Base-by-base conservation (phyloP, 164 flowering plant species). In the Vitis rotundifolia region DNA sequence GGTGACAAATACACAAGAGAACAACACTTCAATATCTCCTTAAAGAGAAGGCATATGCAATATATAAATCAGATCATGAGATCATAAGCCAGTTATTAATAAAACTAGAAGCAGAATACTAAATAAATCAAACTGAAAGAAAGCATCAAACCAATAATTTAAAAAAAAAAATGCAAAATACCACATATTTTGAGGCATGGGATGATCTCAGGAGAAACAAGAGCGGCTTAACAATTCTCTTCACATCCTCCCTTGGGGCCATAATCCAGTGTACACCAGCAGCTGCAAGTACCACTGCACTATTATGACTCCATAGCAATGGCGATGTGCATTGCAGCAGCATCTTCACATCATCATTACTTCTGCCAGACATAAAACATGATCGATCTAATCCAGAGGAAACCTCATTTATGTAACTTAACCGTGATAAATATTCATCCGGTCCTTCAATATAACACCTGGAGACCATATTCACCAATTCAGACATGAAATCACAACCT, bases 251-350 rank as follows among this genome's bases (percentile, higher is more conserved):
- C 76, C 31, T 84, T 54, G 98, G 89, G 10, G 91, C 89, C 94
- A 93, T 88, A 69, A 96, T 87, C 98, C 99, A 96, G 79, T 91
- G 99, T 15, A 93, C 92, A 64, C 95, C 91, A 76, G 95, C 91
- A 78, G 99, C 97, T 60, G 95, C 97, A 73, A 96, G 89, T 57
- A 96, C 97, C 29, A 93, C 98, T 44, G 97, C 97, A 83, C 99
- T 93, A 64, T 96, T 96, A 68, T 91, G 86, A 85, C 97, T 93
- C 99, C 99, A 96, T 71, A 96, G 73, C 75, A 96, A 83, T 11
- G 98, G 99, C 44, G 90, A 87, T 31, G 99, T 96, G 73, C 98
- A 93, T 72, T 81, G 92, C 70, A 96, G 87, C 77, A 96, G 79
- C 76, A 96, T 68, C 86, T 83, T 91, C 68, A 96, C 83, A 70